Evolutionary conservation across 192 early-diverging fungal species (phyloP).

Genomic region (Podila verticillata): DNA sequence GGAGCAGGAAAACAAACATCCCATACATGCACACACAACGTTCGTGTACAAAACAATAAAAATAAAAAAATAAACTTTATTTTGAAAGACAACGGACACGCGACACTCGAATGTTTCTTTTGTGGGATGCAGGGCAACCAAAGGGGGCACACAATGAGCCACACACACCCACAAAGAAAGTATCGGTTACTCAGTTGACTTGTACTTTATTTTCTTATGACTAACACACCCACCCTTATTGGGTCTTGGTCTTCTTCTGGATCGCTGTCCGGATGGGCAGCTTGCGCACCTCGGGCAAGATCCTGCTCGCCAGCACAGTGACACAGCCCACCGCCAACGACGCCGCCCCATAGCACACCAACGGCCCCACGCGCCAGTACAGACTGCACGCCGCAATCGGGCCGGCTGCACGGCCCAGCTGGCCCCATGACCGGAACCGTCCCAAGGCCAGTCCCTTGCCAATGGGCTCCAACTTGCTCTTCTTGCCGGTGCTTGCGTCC

Average conservation of each 20-base stretch:
- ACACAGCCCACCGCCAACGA: constrained; percentile 60
- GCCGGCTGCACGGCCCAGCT: constrained; percentile 90
- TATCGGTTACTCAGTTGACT: no score
- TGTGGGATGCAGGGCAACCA: no score
- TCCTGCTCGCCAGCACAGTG: constrained; percentile 21
- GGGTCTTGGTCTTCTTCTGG: constrained; percentile 17
- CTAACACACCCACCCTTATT: not conserved
- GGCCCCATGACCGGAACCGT: constrained; percentile 86
- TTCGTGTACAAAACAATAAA: no score
- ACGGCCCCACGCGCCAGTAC: constrained; percentile 86
- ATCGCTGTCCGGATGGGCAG: constrained; percentile 26
- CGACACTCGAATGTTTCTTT: no score
- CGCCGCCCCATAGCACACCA: constrained; percentile 68
- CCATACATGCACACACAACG: no score
- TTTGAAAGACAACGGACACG: no score
- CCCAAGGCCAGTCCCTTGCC: constrained; percentile 82
- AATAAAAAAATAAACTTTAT: no score
- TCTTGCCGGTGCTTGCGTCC: not conserved
- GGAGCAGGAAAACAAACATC: no score
- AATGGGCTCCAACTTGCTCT: constrained; percentile 18
- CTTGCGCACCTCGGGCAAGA: constrained; percentile 47
- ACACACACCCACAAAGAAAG: no score
- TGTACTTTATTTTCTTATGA: not conserved
- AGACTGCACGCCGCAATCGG: constrained; percentile 86
- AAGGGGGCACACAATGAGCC: no score